Base-by-base conservation (phyloP, 495 filamentous ascomycete genomes). In the Hyaloscypha bicolor region DNA sequence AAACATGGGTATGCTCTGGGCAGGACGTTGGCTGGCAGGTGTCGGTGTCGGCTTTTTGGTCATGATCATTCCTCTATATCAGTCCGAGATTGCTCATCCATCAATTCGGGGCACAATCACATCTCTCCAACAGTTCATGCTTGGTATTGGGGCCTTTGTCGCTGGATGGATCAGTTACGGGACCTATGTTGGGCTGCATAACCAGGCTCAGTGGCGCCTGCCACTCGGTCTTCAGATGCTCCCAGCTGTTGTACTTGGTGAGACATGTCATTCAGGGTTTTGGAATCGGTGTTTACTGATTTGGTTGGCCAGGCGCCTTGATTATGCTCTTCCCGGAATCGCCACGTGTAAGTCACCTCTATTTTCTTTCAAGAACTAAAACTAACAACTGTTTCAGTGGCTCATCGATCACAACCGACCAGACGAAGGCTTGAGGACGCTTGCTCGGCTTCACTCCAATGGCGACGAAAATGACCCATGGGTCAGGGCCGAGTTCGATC, bases 401-500 rank as follows among this genome's bases (percentile, higher is more conserved):
- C 75, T 90, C 74, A 86, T 88, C 74, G 80, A 88, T 76, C 76
- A 87, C 67, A 76, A 78, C 45, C 73, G 73, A 25, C 69, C 74
- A 16, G 82, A 84, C 0, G 80, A 88, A 69, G 88, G 86, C 1
- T 81, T 88, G 2, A 66, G 73, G 11, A 87, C 82, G 0, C 81
- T 91, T 0, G 88, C 87, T 1, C 76, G 78, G 29, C 80, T 91
- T 16, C 87, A 89, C 65, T 75, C 87, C 9, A 79, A 85, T 56
- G 87, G 86, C 45, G 76, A 89, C 65, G 73, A 79, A 6, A 75
- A 83, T 57, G 86, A 91, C 68, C 65, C 85, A 4, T 90, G 84
- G 83, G 86, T 90, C n/a, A 79, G 76, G 9, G 86, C 86, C 1
- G 87, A 90, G 72, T 88, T 86, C 70, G 82, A 88, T n/a, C 81